A percentile compares a stretch with the other conserved stretches of the same genome.
These are phyloP conservation scores for Suillus occidentalis DNA, from an alignment of 768 basidiomycete species.

Conservation along the genomic window DNA sequence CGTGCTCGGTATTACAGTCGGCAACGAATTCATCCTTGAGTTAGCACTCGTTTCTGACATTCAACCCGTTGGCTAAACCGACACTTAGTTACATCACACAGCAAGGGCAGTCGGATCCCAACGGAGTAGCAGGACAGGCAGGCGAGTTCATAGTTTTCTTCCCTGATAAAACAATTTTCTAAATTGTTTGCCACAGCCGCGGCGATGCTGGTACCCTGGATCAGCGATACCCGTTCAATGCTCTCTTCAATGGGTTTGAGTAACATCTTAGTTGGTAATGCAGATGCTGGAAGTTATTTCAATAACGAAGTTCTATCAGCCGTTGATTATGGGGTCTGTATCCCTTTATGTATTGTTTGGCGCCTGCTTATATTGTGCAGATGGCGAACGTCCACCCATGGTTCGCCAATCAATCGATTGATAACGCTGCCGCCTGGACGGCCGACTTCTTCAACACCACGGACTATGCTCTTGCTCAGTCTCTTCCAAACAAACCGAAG, in stretches of 20 bases:
- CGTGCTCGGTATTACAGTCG: constrained; percentile 83
- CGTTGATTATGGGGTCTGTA: constrained; percentile 69
- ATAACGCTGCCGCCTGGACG: constrained; percentile 80
- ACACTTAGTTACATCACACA: constrained; percentile 55
- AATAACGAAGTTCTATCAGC: constrained; percentile 62
- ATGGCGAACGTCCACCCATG: constrained; percentile 93
- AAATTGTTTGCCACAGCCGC: constrained; percentile 43
- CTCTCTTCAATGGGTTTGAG: constrained; percentile 52
- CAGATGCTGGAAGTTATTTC: constrained; percentile 88
- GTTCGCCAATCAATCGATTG: constrained; percentile 81
- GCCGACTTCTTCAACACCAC: constrained; percentile 67
- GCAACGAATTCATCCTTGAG: constrained; percentile 90
- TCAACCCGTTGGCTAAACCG: constrained; percentile 2
- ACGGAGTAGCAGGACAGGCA: constrained; percentile 54
- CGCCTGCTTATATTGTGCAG: constrained; percentile 31
- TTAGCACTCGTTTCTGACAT: constrained; percentile 31
- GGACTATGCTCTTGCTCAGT: constrained; percentile 58
- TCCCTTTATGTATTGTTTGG: constrained; percentile 5
- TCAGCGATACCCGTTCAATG: constrained; percentile 64
- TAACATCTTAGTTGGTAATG: constrained; percentile 73
- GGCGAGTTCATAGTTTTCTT: constrained; percentile 17
- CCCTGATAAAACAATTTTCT: neutral
- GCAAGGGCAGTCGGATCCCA: constrained; percentile 51
- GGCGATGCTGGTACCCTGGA: constrained; percentile 59
- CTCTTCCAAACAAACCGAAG: constrained; percentile 66